Percentiles rank a stretch among this genome's conserved stretches.
Evolutionary conservation across 192 early-diverging fungal genomes (phyloP).

Genomic region (Coemansia sp.): DNA sequence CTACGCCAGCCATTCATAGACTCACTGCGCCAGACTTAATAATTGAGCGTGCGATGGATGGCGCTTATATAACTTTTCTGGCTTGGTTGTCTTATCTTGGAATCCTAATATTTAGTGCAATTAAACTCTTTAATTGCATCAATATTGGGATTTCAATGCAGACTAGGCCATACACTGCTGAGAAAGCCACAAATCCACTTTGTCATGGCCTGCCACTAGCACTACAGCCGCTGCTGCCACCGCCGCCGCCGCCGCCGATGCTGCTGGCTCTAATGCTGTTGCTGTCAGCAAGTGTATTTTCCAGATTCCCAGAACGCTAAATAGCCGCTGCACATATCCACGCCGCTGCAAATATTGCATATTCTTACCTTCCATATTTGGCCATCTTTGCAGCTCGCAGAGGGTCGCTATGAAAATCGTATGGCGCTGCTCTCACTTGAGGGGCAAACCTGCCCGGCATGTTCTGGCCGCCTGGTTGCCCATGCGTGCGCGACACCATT

Average conservation of each 20-base stretch:
- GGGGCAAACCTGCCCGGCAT: slow-evolving; percentile 8
- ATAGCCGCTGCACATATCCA: too few species aligned
- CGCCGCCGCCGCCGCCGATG: too few species aligned
- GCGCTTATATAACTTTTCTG: slow-evolving; percentile 8
- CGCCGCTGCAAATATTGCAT: too few species aligned
- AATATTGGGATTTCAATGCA: slow-evolving; percentile 1
- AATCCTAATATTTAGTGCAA: background rate
- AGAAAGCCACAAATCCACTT: too few species aligned
- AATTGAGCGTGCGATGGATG: background rate
- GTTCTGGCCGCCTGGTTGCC: slow-evolving; percentile 1
- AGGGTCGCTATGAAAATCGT: slow-evolving; percentile 20
- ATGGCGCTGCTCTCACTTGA: slow-evolving; percentile 18
- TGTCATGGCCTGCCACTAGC: background rate
- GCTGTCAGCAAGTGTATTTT: too few species aligned
- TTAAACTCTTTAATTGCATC: slow-evolving; percentile 5
- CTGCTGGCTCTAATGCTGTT: too few species aligned
- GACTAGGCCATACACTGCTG: background rate
- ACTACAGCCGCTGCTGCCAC: too few species aligned
- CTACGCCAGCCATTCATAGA: too few species aligned
- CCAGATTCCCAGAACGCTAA: too few species aligned
- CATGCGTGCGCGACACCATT: background rate
- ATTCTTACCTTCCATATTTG: slow-evolving; percentile 45
- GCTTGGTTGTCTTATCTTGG: background rate
- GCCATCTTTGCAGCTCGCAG: slow-evolving; percentile 32
- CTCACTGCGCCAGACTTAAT: too few species aligned